Conservation (phyloP, 306 rosid species). For the Dalbergia cochinchinensis region DNA sequence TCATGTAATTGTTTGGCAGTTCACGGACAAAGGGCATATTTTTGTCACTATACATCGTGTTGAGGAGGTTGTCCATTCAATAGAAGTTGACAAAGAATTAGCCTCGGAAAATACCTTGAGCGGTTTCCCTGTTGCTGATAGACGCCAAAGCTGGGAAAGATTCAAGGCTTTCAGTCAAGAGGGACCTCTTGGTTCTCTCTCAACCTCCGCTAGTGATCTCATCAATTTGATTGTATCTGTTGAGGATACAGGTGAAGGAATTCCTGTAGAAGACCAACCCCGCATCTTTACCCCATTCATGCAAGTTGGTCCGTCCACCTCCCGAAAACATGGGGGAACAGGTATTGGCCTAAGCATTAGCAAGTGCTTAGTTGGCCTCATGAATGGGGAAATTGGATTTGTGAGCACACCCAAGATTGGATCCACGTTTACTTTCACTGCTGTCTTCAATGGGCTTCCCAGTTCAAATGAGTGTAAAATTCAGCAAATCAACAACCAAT, state of each 20-base stretch:
- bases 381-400: constrained; percentile 95
- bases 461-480: constrained; percentile 57
- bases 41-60: constrained; percentile 88
- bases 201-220: constrained; percentile 61
- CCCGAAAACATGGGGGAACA: constrained; percentile 89
- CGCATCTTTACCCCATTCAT: constrained; percentile 91
- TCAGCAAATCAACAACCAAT: constrained; percentile 65
- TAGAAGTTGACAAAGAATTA: constrained; percentile 75
- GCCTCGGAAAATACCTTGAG: constrained; percentile 76
- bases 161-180: constrained; percentile 70
- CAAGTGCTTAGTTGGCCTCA: constrained; percentile 95
- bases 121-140: constrained; percentile 80
- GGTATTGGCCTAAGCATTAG: constrained; percentile 98
- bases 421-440: constrained; percentile 92
- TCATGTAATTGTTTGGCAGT: constrained; percentile 63
- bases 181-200: constrained; percentile 60
- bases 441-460: constrained; percentile 55
- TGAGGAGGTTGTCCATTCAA: constrained; percentile 75
- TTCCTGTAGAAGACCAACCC: constrained; percentile 79
- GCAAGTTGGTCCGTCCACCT: constrained; percentile 92
- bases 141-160: constrained; percentile 75
- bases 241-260: constrained; percentile 95
- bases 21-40: constrained; percentile 96
- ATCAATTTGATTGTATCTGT: constrained; percentile 86
- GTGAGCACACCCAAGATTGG: constrained; percentile 84